Evolutionary conservation across 225 moss, liverwort and hornwort genomes (phyloP).

Genomic region (Climacium dendroides): DNA sequence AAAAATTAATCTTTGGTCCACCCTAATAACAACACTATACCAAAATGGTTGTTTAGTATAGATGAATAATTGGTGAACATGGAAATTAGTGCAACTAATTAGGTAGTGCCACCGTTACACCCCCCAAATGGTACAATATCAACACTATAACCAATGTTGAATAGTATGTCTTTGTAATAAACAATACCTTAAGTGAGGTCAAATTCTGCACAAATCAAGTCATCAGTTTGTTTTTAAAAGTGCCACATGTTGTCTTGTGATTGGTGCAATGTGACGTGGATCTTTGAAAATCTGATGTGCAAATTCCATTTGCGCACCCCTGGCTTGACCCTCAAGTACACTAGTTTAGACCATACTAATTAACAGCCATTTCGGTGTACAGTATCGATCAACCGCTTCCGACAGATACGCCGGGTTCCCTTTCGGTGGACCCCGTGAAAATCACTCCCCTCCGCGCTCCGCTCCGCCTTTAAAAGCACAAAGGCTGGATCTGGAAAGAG

Average conservation of each 20-base stretch:
- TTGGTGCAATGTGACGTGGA: not conserved
- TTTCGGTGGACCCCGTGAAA: not conserved
- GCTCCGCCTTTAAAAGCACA: not conserved
- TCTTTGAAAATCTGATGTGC: too few species aligned
- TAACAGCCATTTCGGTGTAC: not conserved
- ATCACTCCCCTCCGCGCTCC: not conserved
- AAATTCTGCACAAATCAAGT: not conserved
- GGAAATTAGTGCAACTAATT: not conserved
- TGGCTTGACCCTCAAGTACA: too few species aligned
- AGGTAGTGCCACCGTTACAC: rapidly evolving
- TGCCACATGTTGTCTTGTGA: not conserved
- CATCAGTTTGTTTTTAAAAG: too few species aligned
- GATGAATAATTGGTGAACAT: not conserved
- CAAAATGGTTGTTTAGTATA: not conserved
- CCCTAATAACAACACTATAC: not conserved
- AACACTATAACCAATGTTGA: rapidly evolving
- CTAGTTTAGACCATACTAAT: too few species aligned
- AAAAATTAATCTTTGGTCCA: not conserved
- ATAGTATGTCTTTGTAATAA: not conserved
- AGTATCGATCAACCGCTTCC: not conserved
- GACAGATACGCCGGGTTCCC: not conserved
- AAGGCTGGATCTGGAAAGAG: not conserved
- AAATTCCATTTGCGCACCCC: too few species aligned
- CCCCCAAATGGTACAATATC: not conserved
- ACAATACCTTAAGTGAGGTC: too few species aligned